Evolutionary conservation across 352 stramenopile genomes (phyloP).

Genomic region (Pythium brachiatum): DNA sequence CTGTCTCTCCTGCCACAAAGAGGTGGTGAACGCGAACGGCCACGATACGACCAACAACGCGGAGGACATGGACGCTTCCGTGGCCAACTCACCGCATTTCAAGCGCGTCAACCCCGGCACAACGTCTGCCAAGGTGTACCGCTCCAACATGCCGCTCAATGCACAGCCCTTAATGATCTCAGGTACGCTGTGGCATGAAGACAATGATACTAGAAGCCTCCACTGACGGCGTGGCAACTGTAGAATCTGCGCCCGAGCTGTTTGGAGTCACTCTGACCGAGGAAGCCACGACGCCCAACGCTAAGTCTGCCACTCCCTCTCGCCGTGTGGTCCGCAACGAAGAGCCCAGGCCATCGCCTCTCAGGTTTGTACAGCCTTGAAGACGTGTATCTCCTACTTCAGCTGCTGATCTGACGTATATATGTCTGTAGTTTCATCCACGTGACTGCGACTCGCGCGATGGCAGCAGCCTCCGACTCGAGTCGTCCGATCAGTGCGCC

Average conservation of each 20-base stretch:
- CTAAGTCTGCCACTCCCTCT: slow-evolving; percentile 6
- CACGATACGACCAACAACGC: slow-evolving; percentile 14
- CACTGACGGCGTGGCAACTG: neutral
- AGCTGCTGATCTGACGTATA: neutral
- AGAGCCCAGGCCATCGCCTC: slow-evolving; percentile 10
- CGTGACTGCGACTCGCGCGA: slow-evolving; percentile 38
- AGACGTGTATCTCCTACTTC: neutral
- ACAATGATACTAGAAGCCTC: neutral
- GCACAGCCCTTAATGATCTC: slow-evolving; percentile 27
- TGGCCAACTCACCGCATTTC: slow-evolving; percentile 18
- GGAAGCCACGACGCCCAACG: neutral
- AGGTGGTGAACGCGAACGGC: slow-evolving; percentile 31
- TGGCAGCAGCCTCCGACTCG: slow-evolving; percentile 2
- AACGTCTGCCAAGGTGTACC: slow-evolving; percentile 52
- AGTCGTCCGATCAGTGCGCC: slow-evolving; percentile 54
- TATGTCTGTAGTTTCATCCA: slow-evolving; percentile 26
- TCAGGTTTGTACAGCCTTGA: slow-evolving; percentile 14
- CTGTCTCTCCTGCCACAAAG: slow-evolving; percentile 70
- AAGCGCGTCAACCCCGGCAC: slow-evolving; percentile 53
- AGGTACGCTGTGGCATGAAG: neutral
- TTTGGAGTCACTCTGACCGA: neutral
- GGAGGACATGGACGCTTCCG: slow-evolving; percentile 22
- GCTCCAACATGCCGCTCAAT: slow-evolving; percentile 60
- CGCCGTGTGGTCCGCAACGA: slow-evolving; percentile 6
- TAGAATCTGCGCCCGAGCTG: neutral